Percentiles rank a stretch among this genome's conserved stretches.
Conservation (phyloP, 179 eudicot species). For the Spinacia oleracea region DNA sequence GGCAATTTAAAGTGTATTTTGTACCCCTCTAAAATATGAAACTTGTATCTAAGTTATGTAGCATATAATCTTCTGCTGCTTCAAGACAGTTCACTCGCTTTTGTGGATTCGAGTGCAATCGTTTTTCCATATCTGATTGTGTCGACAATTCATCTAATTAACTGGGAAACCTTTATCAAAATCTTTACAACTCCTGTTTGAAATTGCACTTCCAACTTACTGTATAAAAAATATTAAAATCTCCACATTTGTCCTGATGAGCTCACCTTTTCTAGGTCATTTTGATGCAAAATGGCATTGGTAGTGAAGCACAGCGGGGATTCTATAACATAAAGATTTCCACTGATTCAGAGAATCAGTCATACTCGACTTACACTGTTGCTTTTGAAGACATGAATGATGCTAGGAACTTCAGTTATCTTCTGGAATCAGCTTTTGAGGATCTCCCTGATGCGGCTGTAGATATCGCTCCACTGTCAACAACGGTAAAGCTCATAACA, state of each 20-base stretch:
- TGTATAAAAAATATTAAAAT: background rate
- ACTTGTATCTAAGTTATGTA: no score
- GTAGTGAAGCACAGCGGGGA: slow-evolving; percentile 48
- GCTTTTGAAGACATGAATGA: slow-evolving; percentile 84
- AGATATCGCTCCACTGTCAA: slow-evolving; percentile 56
- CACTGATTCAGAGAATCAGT: slow-evolving; percentile 28
- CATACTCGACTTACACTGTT: slow-evolving; percentile 51
- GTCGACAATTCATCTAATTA: background rate
- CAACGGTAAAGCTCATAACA: slow-evolving; percentile 45
- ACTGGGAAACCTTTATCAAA: background rate
- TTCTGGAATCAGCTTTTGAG: slow-evolving; percentile 71
- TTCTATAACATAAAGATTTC: slow-evolving; percentile 47
- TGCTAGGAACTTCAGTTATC: slow-evolving; percentile 76
- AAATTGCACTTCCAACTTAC: background rate
- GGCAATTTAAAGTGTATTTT: background rate
- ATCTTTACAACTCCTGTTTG: background rate
- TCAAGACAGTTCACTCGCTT: background rate
- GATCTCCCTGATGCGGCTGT: slow-evolving; percentile 60
- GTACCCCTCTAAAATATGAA: background rate
- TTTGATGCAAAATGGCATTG: slow-evolving; percentile 56
- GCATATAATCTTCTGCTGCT: no score
- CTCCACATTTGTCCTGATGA: slow-evolving; percentile 8
- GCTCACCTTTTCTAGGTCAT: slow-evolving; percentile 50
- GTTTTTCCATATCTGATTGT: background rate
- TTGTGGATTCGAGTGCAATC: background rate